These are phyloP conservation scores for Ballota nigra DNA, from an alignment of 257 asterid species.

Conservation along the genomic window DNA sequence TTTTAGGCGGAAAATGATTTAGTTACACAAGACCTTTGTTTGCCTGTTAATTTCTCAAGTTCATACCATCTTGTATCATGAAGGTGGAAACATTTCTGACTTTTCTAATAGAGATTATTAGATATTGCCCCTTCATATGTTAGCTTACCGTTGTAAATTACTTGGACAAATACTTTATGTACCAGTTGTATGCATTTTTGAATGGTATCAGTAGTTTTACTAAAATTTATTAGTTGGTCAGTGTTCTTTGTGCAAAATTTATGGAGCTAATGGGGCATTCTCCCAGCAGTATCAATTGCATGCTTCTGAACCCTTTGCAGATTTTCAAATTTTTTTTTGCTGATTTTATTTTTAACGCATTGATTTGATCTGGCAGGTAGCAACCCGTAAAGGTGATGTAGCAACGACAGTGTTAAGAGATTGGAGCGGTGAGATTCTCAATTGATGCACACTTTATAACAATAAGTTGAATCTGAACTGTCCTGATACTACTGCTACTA, in stretches of 20 bases:
- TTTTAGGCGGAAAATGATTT: not conserved
- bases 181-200: too few species aligned
- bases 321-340: not conserved
- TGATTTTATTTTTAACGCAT: not conserved
- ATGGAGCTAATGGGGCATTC: not conserved
- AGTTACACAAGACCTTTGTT: not conserved
- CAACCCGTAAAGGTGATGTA: not conserved
- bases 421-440: conserved; percentile 1
- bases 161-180: too few species aligned
- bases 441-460: not conserved
- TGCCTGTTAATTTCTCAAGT: not conserved
- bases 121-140: not conserved
- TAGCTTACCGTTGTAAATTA: not conserved
- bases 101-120: not conserved
- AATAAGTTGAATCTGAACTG: conserved; percentile 5
- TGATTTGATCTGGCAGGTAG: conserved; percentile 12
- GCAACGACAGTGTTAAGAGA: not conserved
- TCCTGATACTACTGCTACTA: not conserved
- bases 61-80: not conserved
- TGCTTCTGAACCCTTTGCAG: not conserved
- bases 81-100: not conserved
- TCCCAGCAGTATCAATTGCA: not conserved
- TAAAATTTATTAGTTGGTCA: too few species aligned
- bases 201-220: too few species aligned
- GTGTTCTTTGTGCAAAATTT: not conserved